phyloP scores from a whole-genome alignment of 1,139 yeast species.

The Pichia sp. region DNA sequence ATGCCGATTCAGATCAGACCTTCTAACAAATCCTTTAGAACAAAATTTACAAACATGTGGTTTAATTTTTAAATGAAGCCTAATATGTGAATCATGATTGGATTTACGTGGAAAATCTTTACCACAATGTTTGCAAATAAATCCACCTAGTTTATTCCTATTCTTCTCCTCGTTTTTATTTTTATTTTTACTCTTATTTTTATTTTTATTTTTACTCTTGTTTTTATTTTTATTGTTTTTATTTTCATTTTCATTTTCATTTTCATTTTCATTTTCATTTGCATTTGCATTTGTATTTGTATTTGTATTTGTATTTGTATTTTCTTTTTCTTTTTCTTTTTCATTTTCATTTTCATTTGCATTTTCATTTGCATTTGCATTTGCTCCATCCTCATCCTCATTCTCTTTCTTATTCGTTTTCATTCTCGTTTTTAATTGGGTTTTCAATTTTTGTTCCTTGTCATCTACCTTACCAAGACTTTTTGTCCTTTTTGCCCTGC shows the following conservation, averaged over 20 bases:
- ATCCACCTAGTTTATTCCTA: slow-evolving; percentile 25
- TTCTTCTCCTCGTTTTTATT: not conserved
- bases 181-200: not conserved
- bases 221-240: not conserved
- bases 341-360: not conserved
- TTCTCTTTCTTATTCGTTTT: not conserved
- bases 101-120: slow-evolving; percentile 88
- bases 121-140: slow-evolving; percentile 78
- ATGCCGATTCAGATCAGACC: slow-evolving; percentile 89
- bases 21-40: slow-evolving; percentile 92
- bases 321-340: not conserved
- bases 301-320: not conserved
- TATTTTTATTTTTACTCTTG: not conserved
- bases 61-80: slow-evolving; percentile 91
- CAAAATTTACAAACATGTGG: slow-evolving; percentile 85
- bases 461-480: no score
- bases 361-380: not conserved
- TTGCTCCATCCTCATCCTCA: not conserved
- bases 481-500: no score
- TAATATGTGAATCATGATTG: slow-evolving; percentile 80
- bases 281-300: not conserved
- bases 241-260: not conserved
- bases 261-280: not conserved
- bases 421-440: no score
- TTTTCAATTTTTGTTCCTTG: no score